These are phyloP conservation scores for Musa itinerans DNA, from an alignment of 176 grass and related monocot species.

Conservation along the genomic window DNA sequence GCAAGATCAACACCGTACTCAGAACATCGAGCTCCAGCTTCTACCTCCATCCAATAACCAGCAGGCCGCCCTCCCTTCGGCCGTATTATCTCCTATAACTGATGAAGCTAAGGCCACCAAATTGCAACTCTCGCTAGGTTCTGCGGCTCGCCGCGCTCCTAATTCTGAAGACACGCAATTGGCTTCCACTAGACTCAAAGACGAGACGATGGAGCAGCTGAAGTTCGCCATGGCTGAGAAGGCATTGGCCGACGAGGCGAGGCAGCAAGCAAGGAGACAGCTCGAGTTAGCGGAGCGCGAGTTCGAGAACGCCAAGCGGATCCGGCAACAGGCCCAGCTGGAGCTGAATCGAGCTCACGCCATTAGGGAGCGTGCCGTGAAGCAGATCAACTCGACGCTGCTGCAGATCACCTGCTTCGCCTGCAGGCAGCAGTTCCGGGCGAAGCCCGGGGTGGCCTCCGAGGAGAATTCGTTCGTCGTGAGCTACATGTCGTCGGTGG, in stretches of 20 bases:
- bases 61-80: neutral
- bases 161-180: neutral
- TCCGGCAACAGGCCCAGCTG: slow-evolving; percentile 9
- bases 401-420: slow-evolving; percentile 13
- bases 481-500: slow-evolving; percentile 24
- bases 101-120: neutral
- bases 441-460: neutral
- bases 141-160: neutral
- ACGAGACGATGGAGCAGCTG: slow-evolving; percentile 5
- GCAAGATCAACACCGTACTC: neutral
- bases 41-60: slow-evolving; percentile 4
- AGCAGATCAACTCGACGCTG: slow-evolving; percentile 12
- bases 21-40: slow-evolving; percentile 21
- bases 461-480: slow-evolving; percentile 11
- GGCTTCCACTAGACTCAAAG: neutral
- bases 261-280: slow-evolving; percentile 10
- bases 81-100: neutral
- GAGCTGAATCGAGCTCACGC: slow-evolving; percentile 15
- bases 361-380: slow-evolving; percentile 5
- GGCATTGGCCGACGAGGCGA: slow-evolving; percentile 6
- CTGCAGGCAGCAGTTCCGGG: slow-evolving; percentile 13
- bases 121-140: slow-evolving; percentile 14
- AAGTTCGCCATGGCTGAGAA: slow-evolving; percentile 3
- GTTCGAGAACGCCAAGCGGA: slow-evolving; percentile 11
- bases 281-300: slow-evolving; percentile 15